Evolutionary conservation across 345 rosid genomes (phyloP), one percentile per base, ranked within the genome.

Genomic region (Geranium brycei): DNA sequence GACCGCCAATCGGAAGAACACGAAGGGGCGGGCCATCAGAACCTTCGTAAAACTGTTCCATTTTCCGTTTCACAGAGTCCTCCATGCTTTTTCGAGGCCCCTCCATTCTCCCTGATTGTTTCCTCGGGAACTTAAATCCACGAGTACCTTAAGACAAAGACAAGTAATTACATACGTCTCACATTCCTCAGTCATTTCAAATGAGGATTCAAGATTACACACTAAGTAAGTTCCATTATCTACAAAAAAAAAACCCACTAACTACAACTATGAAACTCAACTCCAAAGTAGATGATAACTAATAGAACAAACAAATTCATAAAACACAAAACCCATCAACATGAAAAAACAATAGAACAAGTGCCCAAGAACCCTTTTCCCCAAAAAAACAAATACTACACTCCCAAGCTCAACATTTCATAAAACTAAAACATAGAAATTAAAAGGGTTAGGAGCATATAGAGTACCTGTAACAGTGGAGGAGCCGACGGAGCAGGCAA

Each of bases 31-130:
- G 99, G 3, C 99, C 99, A 77, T 71, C 73, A 28, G 86, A 64
- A 15, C 99, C 99, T 79, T 93, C 96, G 69, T 93, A 90, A 73
- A 93, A 93, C 77, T 83, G 96, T 57, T 93, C 97, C 95, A 93
- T 83, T 73, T 90, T 93, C 62, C 99, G 93, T 73, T 89, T 73
- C 10, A 93, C 99, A 4, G 96, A 93, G 66, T 93, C 99, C 68
- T 93, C 97, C 97, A 88, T 83, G 71, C 97, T 93, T 76, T 83
- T 93, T 30, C 97, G 77, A 61, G 85, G 73, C 71, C 97, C 99
- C 71, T 93, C 99, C 66, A 35, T 68, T 68, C 91, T 78, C 67
- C 85, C 74, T 28, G 83, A 57, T 76, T 80, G 78, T 80, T 77
- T 81, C 14, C 77, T 82, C 5, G 87, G 87, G 10, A 78, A 68